Percentiles rank a stretch among this genome's conserved stretches.
Conservation (phyloP, 352 stramenopile species). For the Phytophthora colocasiae region DNA sequence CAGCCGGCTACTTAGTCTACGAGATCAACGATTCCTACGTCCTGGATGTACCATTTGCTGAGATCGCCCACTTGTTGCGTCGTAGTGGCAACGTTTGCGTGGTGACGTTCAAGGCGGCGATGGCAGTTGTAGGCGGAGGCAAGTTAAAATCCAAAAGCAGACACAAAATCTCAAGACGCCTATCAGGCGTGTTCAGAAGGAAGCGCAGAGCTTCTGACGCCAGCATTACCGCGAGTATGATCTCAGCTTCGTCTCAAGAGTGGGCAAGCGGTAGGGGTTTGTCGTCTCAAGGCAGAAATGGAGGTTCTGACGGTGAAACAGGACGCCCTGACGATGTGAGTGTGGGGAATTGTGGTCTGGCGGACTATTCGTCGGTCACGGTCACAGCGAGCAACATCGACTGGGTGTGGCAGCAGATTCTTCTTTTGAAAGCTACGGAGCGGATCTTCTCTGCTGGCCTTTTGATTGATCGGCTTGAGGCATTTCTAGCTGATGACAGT, state of each 20-base stretch:
- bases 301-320: slow-evolving; percentile 11
- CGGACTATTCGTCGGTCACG: slow-evolving; percentile 62
- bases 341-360: slow-evolving; percentile 30
- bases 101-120: slow-evolving; percentile 68
- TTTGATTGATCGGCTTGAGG: slow-evolving; percentile 74
- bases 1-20: slow-evolving; percentile 67
- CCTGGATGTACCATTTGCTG: slow-evolving; percentile 56
- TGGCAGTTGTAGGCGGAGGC: slow-evolving; percentile 43
- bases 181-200: slow-evolving; percentile 59
- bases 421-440: slow-evolving; percentile 71
- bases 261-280: slow-evolving; percentile 19
- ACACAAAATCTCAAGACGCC: slow-evolving; percentile 48
- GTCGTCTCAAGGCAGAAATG: slow-evolving; percentile 16
- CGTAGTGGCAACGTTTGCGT: slow-evolving; percentile 51
- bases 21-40: slow-evolving; percentile 73
- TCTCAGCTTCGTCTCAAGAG: slow-evolving; percentile 28
- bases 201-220: slow-evolving; percentile 30
- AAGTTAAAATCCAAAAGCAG: slow-evolving; percentile 20
- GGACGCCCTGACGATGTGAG: neutral
- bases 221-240: slow-evolving; percentile 31
- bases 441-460: slow-evolving; percentile 76
- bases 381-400: slow-evolving; percentile 60
- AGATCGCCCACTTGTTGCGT: slow-evolving; percentile 67
- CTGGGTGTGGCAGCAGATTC: slow-evolving; percentile 80
- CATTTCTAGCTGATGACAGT: slow-evolving; percentile 44